phyloP scores from a whole-genome alignment of 805 yeast genomes.

The Candida stauntonica region DNA sequence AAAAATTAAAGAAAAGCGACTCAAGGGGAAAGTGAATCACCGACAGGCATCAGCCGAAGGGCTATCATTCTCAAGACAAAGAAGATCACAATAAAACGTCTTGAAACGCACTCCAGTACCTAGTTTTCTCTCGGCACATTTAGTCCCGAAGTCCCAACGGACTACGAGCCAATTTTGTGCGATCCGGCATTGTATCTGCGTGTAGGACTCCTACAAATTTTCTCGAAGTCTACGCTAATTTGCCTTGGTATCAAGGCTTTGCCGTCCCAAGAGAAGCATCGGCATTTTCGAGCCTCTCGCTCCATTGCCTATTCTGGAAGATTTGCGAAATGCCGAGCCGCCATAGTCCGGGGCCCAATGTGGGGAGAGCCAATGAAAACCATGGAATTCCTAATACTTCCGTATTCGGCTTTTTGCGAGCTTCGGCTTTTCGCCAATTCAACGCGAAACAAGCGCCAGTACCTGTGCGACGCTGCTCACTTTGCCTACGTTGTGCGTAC shows the following conservation, averaged over 20 bases:
- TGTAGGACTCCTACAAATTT: not conserved
- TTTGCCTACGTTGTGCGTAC: too few relatives aligned
- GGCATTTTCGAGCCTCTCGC: too few relatives aligned
- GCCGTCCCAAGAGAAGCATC: too few relatives aligned
- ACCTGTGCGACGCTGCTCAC: too few relatives aligned
- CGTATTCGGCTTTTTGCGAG: not conserved
- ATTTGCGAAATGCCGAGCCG: too few relatives aligned
- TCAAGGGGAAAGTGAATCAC: too few relatives aligned
- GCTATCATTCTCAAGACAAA: not conserved
- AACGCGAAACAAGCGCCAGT: too few relatives aligned
- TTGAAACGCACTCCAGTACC: not conserved
- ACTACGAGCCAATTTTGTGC: not conserved
- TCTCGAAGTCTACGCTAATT: not conserved
- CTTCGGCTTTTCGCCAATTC: too few relatives aligned
- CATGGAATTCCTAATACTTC: slow-evolving; percentile 9
- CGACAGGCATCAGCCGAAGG: too few relatives aligned
- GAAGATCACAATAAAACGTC: not conserved
- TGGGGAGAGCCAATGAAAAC: slow-evolving; percentile 12
- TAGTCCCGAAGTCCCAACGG: not conserved
- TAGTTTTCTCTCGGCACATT: not conserved
- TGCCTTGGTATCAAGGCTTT: too few relatives aligned
- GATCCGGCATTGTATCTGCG: not conserved
- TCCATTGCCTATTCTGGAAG: too few relatives aligned
- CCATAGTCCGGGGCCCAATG: not conserved
- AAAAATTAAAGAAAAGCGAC: too few relatives aligned